phyloP scores from a whole-genome alignment of 768 basidiomycete genomes.

The Pisolithus tinctorius region DNA sequence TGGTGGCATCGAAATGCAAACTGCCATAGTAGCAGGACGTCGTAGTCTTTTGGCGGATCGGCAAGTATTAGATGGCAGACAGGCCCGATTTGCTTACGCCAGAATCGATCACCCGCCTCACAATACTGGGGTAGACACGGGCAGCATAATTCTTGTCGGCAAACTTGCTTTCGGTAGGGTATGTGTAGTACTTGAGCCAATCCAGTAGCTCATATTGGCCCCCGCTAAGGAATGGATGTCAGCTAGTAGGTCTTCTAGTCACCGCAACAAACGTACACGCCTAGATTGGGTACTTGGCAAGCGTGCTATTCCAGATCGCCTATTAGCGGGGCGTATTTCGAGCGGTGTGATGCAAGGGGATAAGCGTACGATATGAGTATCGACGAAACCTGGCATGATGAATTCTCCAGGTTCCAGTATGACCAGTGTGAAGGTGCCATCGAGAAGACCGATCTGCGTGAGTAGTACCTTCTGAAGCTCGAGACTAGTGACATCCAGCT shows the following conservation, averaged over 20 bases:
- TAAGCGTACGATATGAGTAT: slow-evolving; percentile 78
- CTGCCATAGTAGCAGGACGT: slow-evolving; percentile 91
- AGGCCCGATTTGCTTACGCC: slow-evolving; percentile 48
- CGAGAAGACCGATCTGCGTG: slow-evolving; percentile 41
- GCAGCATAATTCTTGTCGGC: slow-evolving; percentile 61
- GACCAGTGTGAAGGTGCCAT: slow-evolving; percentile 28
- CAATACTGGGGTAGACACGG: slow-evolving; percentile 61
- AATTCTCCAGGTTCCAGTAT: slow-evolving; percentile 52
- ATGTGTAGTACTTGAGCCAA: slow-evolving; percentile 82
- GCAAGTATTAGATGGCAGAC: slow-evolving; percentile 2
- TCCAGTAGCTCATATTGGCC: slow-evolving; percentile 82
- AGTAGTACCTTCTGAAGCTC: slow-evolving; percentile 42
- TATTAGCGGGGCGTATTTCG: neutral
- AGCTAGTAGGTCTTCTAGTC: neutral
- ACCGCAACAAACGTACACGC: slow-evolving; percentile 19
- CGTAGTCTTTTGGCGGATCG: slow-evolving; percentile 58
- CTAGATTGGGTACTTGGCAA: slow-evolving; percentile 39
- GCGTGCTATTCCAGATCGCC: slow-evolving; percentile 20
- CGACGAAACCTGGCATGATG: slow-evolving; percentile 82
- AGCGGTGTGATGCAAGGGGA: neutral
- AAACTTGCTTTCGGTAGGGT: slow-evolving; percentile 82
- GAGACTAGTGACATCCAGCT: slow-evolving; percentile 41
- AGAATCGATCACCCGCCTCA: slow-evolving; percentile 59
- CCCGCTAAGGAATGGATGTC: slow-evolving; percentile 41
- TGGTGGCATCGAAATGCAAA: slow-evolving; percentile 75